Percentiles rank a stretch among this genome's conserved stretches.
Evolutionary conservation across 352 stramenopile species (phyloP).

Genomic region (Phytophthora litchii): DNA sequence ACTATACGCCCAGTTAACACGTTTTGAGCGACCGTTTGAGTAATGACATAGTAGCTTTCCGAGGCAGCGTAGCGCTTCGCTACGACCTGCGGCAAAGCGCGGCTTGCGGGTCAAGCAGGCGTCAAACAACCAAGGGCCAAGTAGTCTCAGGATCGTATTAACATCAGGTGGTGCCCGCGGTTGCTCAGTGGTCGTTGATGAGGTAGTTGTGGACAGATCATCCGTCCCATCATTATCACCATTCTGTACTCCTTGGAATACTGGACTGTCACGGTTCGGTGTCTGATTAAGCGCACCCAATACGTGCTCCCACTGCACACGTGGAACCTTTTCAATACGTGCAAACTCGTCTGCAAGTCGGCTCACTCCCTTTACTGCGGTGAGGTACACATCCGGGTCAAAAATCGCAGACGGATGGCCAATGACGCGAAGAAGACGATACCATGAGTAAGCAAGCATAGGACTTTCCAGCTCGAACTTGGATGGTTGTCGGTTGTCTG

Average conservation of each 20-base stretch:
- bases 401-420: constrained; percentile 82
- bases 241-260: constrained; percentile 57
- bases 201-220: constrained; percentile 15
- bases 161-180: constrained; percentile 78
- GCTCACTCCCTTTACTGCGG: constrained; percentile 84
- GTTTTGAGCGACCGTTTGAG: constrained; percentile 73
- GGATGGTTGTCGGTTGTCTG: constrained; percentile 64
- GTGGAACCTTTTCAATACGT: constrained; percentile 63
- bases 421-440: constrained; percentile 81
- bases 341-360: constrained; percentile 81
- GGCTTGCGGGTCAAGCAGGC: constrained; percentile 75
- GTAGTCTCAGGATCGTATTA: constrained; percentile 80
- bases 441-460: constrained; percentile 84
- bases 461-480: constrained; percentile 78
- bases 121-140: constrained; percentile 88
- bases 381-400: constrained; percentile 85
- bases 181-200: constrained; percentile 31
- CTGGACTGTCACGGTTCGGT: constrained; percentile 44
- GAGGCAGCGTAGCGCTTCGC: constrained; percentile 78
- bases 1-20: constrained; percentile 83
- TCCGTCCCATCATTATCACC: constrained; percentile 29
- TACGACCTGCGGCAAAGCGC: constrained; percentile 72
- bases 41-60: constrained; percentile 78
- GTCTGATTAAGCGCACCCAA: constrained; percentile 66
- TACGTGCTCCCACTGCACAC: constrained; percentile 79